Evolutionary conservation across 208 protist genomes (phyloP).

Genomic region (Wallacemonas sp.): DNA sequence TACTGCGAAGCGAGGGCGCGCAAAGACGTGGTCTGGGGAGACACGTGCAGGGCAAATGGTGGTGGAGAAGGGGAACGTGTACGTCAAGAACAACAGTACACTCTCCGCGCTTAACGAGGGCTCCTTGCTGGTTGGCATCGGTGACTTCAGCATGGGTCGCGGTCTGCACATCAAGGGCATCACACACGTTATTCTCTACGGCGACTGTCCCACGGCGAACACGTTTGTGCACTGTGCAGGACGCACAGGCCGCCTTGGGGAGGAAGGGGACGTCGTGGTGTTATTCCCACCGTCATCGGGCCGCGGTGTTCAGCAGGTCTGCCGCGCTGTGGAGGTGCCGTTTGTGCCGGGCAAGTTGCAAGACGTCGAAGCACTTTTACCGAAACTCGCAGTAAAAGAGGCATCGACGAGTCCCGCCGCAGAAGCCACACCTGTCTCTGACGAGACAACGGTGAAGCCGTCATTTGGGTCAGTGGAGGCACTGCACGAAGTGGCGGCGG

Average conservation of each 20-base stretch:
- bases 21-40: background rate
- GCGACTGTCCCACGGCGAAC: constrained; percentile 49
- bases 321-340: constrained; percentile 66
- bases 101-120: constrained; percentile 67
- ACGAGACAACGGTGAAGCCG: background rate
- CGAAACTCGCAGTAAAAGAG: background rate
- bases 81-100: constrained; percentile 74
- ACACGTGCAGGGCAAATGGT: constrained; percentile 49
- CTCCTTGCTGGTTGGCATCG: constrained; percentile 65
- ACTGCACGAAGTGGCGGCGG: background rate
- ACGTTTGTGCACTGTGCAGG: constrained; percentile 88
- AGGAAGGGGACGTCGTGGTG: constrained; percentile 75
- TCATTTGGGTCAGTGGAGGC: constrained; percentile 18
- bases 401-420: background rate
- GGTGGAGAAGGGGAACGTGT: constrained; percentile 48
- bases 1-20: background rate
- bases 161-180: constrained; percentile 83
- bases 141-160: constrained; percentile 57
- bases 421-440: background rate
- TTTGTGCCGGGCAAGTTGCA: constrained; percentile 61
- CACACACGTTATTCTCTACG: constrained; percentile 86
- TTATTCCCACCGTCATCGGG: constrained; percentile 73
- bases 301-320: constrained; percentile 75
- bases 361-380: constrained; percentile 57
- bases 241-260: constrained; percentile 84